These are phyloP conservation scores for Aspergillaceae sp. DNA, from an alignment of 2,329 filamentous ascomycete genomes.

Conservation along the genomic window DNA sequence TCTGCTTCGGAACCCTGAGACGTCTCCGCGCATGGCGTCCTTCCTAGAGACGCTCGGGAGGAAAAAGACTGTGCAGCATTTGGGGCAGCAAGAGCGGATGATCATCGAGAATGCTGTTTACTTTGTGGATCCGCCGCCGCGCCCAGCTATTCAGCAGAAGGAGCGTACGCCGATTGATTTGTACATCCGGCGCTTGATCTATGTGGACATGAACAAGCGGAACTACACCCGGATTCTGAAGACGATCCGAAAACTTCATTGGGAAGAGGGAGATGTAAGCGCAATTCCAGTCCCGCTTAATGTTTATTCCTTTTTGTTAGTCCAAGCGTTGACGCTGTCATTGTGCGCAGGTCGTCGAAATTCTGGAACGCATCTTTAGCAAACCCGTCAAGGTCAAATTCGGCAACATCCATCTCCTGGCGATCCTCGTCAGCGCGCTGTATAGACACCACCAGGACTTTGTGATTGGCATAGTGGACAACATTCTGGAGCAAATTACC, in stretches of 20 bases:
- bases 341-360: constrained; percentile 51
- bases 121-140: constrained; percentile 90
- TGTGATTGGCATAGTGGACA: constrained; percentile 83
- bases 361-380: constrained; percentile 84
- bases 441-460: constrained; percentile 90
- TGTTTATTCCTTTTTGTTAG: background rate
- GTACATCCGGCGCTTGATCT: constrained; percentile 87
- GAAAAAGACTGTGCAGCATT: constrained; percentile 91
- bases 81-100: constrained; percentile 95
- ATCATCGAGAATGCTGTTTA: constrained; percentile 97
- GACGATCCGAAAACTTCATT: constrained; percentile 89
- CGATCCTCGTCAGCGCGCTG: constrained; percentile 77
- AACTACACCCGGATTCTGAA: constrained; percentile 91
- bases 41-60: constrained; percentile 92
- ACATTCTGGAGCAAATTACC: constrained; percentile 76
- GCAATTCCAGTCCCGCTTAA: background rate
- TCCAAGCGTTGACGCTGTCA: background rate
- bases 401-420: constrained; percentile 88
- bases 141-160: constrained; percentile 91
- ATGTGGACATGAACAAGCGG: constrained; percentile 86
- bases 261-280: constrained; percentile 78
- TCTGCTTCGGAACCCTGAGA: constrained; percentile 83
- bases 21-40: constrained; percentile 81
- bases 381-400: constrained; percentile 97
- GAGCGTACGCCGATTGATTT: constrained; percentile 88